Evolutionary conservation across 1,284 basidiomycete species (phyloP), one percentile per base, ranked within the genome.

Genomic region (Heliocybe sulcata): DNA sequence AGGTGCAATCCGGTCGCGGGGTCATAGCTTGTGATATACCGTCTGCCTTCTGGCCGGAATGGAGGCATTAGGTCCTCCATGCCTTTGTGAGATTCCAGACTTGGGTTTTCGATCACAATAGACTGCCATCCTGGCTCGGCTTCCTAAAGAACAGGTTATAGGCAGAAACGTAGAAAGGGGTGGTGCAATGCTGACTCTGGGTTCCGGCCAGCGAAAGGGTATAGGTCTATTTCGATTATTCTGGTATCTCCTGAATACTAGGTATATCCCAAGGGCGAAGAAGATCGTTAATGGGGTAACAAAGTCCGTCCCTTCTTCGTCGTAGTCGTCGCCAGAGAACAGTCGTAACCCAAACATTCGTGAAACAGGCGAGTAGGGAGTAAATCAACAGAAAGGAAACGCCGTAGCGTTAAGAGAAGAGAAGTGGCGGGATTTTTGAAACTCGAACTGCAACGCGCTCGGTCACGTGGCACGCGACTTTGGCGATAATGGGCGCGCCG

Each of bases 11-110:
- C 88, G 3, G 92, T 96, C 3, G 93, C 85, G 9, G 95, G 95
- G 67, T 98, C 95, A 64, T 86, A 98, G 69, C 87, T 87, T 1
- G 92, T 94, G 55, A 98, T 88, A 63, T 88, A 92, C 56, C 82
- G 76, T 47, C 80, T 69, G 31, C 76, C 79, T n/a, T 72, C 69
- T 2, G 78, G 70, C 22, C 73, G 69, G 45, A 77, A 64, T 2
- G 72, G 66, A 6, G 85, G 81, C 38, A 77, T 66, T 23, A 92
- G 71, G n/a, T 77, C 74, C 2, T 72, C 68, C 59, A 83, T 75
- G 4, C 73, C 71, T 35, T 80, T 65, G 68, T 93, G 88, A 0
- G 87, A 83, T 58, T 77, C 74, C 45, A 90, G 72, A 54, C 71
- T 70, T 4, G 89, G 79, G 38, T 85, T 73, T 19, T 67, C 66